These are phyloP conservation scores for Haplosporangium sp. DNA, from an alignment of 371 early-diverging fungal species.

Conservation along the genomic window DNA sequence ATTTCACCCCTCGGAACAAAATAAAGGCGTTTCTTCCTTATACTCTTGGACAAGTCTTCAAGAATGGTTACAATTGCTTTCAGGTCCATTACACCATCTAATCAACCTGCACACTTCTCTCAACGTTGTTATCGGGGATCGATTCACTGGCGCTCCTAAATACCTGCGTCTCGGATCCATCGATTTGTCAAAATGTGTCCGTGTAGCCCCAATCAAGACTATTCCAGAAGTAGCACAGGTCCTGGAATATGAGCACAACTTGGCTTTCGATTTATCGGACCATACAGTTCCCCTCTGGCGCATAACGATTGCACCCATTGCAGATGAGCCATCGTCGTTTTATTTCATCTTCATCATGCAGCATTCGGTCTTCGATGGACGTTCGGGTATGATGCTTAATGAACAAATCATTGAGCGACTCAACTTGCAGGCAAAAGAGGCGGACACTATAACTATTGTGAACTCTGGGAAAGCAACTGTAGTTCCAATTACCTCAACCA, in stretches of 20 bases:
- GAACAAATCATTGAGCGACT: conserved; percentile 33
- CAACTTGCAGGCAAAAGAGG: background rate
- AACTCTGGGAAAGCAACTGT: background rate
- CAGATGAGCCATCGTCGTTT: conserved; percentile 5
- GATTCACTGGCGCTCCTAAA: conserved; percentile 20
- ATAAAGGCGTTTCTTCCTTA: background rate
- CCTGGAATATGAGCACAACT: conserved; percentile 38
- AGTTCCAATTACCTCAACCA: conserved; percentile 11
- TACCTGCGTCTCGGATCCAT: conserved; percentile 27
- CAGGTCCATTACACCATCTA: conserved; percentile 16
- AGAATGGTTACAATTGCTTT: conserved; percentile 33
- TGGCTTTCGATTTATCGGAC: conserved; percentile 30
- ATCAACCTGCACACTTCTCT: conserved; percentile 24
- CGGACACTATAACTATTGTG: no score
- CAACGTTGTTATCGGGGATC: conserved; percentile 21
- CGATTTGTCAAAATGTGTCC: conserved; percentile 14
- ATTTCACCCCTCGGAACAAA: background rate
- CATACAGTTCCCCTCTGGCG: conserved; percentile 38
- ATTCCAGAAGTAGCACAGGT: background rate
- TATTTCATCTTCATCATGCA: conserved; percentile 27
- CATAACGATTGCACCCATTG: conserved; percentile 21
- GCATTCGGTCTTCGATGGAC: conserved; percentile 41
- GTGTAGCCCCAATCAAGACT: conserved; percentile 10
- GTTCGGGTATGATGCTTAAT: conserved; percentile 21
- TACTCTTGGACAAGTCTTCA: background rate